These are phyloP conservation scores for Nymphaea thermarum DNA, from an alignment of 164 flowering plant genomes.

Conservation along the genomic window DNA sequence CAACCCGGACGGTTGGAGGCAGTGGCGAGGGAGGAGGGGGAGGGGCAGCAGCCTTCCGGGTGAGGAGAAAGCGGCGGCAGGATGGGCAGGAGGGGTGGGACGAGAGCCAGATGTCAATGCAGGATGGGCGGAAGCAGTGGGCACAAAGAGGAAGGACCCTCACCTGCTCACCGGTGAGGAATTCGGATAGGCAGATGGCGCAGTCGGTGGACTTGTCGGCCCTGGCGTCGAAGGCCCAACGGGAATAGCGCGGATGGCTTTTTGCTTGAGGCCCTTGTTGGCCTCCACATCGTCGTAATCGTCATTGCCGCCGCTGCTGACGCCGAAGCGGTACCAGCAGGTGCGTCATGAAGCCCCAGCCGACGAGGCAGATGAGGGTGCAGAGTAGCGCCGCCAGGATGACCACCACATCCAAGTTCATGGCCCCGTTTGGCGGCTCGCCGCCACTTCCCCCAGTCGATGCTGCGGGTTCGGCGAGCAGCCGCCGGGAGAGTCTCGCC, in stretches of 20 bases:
- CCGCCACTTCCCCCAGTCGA: conserved; percentile 3
- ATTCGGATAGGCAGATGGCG: conserved; percentile 79
- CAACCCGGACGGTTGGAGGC: neutral
- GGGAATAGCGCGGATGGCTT: conserved; percentile 51
- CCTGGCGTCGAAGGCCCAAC: conserved; percentile 22
- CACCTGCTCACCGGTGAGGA: conserved; percentile 60
- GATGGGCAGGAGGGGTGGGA: conserved; percentile 84
- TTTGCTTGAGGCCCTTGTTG: conserved; percentile 82
- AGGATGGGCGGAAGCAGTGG: conserved; percentile 71
- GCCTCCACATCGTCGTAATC: conserved; percentile 10
- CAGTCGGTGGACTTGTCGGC: conserved; percentile 43
- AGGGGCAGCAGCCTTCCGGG: neutral
- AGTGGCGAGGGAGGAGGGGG: neutral
- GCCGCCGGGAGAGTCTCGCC: neutral
- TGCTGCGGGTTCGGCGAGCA: conserved; percentile 8
- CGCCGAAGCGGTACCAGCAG: conserved; percentile 45
- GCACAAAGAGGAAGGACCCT: conserved; percentile 76
- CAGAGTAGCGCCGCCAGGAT: conserved; percentile 82
- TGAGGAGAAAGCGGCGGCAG: conserved; percentile 49
- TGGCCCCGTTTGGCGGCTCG: conserved; percentile 8
- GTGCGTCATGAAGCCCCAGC: conserved; percentile 73
- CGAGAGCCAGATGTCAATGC: conserved; percentile 77
- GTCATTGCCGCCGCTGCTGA: conserved; percentile 2
- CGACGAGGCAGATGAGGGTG: conserved; percentile 82
- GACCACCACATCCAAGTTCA: conserved; percentile 72